Evolutionary conservation across 768 basidiomycete species (phyloP).

Genomic region (Hypsizygus marmoreus): DNA sequence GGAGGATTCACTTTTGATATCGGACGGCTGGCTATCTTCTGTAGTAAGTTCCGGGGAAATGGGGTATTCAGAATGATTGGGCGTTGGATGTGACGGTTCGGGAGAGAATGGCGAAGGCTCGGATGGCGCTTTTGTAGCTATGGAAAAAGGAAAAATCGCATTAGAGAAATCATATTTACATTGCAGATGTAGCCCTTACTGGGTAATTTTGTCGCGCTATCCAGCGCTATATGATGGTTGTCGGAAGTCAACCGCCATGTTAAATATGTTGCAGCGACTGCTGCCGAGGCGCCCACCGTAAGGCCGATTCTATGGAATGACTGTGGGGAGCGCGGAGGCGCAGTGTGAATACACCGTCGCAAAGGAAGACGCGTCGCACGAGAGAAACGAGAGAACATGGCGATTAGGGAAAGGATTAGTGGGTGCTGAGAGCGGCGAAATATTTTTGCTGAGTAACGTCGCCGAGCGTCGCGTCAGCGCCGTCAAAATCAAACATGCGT

Average conservation of each 20-base stretch:
- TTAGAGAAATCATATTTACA: neutral
- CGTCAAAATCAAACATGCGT: conserved; percentile 6
- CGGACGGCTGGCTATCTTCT: too few relatives aligned
- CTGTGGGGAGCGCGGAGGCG: conserved; percentile 20
- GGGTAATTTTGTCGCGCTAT: conserved; percentile 34
- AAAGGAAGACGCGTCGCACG: conserved; percentile 54
- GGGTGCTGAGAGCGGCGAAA: conserved; percentile 1
- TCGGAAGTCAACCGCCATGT: conserved; percentile 48
- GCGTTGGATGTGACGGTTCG: conserved; percentile 10
- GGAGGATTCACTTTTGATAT: neutral
- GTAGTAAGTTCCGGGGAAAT: conserved; percentile 8
- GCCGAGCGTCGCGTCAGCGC: conserved; percentile 5
- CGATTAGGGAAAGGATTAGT: conserved; percentile 1
- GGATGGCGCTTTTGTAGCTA: too few relatives aligned
- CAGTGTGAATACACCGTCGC: conserved; percentile 55
- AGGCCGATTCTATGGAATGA: conserved; percentile 30
- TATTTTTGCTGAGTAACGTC: conserved; percentile 12
- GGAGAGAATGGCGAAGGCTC: conserved; percentile 11
- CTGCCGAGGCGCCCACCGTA: conserved; percentile 45
- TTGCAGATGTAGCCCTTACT: conserved; percentile 19
- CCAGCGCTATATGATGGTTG: conserved; percentile 47
- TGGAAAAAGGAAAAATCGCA: too few relatives aligned
- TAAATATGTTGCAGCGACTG: conserved; percentile 45
- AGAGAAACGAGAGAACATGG: conserved; percentile 58
- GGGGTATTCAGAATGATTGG: conserved; percentile 1